These are phyloP conservation scores for Ceratonia siliqua DNA, from an alignment of 306 rosid genomes.

Conservation along the genomic window DNA sequence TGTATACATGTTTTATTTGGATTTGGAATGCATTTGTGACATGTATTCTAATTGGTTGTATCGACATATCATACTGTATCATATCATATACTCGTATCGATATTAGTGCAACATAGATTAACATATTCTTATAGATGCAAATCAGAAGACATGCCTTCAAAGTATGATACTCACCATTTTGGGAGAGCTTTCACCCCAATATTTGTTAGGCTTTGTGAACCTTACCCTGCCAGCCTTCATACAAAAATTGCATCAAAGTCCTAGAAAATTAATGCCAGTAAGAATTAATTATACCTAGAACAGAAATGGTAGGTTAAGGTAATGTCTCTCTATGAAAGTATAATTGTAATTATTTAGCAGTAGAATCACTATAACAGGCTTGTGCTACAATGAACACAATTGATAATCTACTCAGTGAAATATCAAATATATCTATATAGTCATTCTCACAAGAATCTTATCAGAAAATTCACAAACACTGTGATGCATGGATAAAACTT, in stretches of 20 bases:
- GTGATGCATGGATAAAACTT: conserved; percentile 42
- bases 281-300: conserved; percentile 3
- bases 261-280: conserved; percentile 40
- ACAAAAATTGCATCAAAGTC: conserved; percentile 74
- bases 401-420: background rate
- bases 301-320: background rate
- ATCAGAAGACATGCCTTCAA: conserved; percentile 20
- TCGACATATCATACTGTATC: too few species aligned
- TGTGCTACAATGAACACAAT: background rate
- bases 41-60: too few species aligned
- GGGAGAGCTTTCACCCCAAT: conserved; percentile 90
- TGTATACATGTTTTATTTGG: too few species aligned
- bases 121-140: background rate
- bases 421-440: background rate
- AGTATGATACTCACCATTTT: conserved; percentile 68
- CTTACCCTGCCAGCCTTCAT: conserved; percentile 77
- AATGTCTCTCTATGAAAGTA: background rate
- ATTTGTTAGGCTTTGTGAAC: conserved; percentile 81
- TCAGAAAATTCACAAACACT: background rate
- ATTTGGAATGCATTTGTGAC: too few species aligned
- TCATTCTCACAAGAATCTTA: background rate
- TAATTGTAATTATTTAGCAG: background rate
- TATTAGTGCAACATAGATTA: too few species aligned
- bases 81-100: too few species aligned
- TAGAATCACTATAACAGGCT: background rate